Evolutionary conservation across 2,329 filamentous ascomycete genomes (phyloP).

Genomic region (Shiraia sp.): DNA sequence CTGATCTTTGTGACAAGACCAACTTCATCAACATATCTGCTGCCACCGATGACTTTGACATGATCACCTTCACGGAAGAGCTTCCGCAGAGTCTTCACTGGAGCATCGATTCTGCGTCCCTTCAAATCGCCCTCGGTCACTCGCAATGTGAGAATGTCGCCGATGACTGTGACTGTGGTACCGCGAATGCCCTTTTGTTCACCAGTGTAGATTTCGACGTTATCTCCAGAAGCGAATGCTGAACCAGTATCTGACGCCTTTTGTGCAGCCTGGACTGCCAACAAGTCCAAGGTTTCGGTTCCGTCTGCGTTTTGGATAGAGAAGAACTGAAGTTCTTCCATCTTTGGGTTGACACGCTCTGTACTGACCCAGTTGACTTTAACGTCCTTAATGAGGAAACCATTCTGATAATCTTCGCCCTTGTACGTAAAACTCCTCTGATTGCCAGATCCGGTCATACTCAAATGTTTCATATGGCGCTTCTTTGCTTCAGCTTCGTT

Average conservation of each 20-base stretch:
- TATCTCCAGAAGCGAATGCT: constrained; percentile 87
- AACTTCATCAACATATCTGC: constrained; percentile 90
- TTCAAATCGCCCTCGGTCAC: constrained; percentile 81
- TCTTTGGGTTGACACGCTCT: constrained; percentile 86
- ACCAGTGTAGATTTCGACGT: constrained; percentile 94
- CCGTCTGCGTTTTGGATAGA: constrained; percentile 87
- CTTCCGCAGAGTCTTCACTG: constrained; percentile 89
- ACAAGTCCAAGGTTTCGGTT: constrained; percentile 89
- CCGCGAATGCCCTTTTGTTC: constrained; percentile 92
- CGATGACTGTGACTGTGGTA: constrained; percentile 81
- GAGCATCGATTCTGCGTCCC: constrained; percentile 88
- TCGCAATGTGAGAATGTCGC: constrained; percentile 87
- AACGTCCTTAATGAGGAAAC: constrained; percentile 91
- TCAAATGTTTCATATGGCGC: constrained; percentile 69
- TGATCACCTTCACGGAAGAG: constrained; percentile 92
- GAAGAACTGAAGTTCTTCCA: constrained; percentile 96
- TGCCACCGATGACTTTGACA: constrained; percentile 97
- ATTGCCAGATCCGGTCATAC: constrained; percentile 56
- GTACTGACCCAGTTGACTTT: constrained; percentile 85
- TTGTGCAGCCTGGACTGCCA: constrained; percentile 84
- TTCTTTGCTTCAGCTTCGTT: constrained; percentile 92
- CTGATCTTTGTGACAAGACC: constrained; percentile 95
- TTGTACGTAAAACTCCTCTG: constrained; percentile 81
- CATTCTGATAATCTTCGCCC: constrained; percentile 87
- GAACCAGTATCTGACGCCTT: constrained; percentile 82